A percentile compares a stretch with the other conserved stretches of the same genome.
Evolutionary conservation across 495 filamentous ascomycete species (phyloP).

Genomic region (Penicillium samsonianum): DNA sequence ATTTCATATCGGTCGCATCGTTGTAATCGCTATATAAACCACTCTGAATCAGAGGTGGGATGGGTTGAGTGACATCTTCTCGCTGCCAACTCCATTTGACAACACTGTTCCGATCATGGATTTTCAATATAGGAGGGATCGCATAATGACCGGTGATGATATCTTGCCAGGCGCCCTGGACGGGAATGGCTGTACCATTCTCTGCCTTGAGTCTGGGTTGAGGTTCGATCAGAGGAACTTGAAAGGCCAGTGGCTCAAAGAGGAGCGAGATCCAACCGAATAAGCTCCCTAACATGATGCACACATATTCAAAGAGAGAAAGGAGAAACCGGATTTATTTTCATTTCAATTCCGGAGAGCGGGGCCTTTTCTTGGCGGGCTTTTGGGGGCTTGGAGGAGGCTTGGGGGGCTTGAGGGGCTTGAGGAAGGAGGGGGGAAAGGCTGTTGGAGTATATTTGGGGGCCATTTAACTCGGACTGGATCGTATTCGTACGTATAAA

Average conservation of each 20-base stretch:
- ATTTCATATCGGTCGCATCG: constrained; percentile 36
- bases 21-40: constrained; percentile 28
- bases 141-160: constrained; percentile 36
- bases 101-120: constrained; percentile 27
- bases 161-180: constrained; percentile 22
- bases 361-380: neutral
- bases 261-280: constrained; percentile 22
- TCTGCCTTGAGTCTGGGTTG: constrained; percentile 26
- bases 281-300: constrained; percentile 21
- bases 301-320: neutral
- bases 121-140: constrained; percentile 24
- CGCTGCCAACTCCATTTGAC: constrained; percentile 33
- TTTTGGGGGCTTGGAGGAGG: no score
- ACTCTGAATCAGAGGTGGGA: constrained; percentile 18
- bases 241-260: constrained; percentile 21
- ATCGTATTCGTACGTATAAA: no score
- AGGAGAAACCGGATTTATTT: neutral
- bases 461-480: no score
- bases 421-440: no score
- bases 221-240: constrained; percentile 24
- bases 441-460: neutral
- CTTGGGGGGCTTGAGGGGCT: neutral
- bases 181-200: neutral
- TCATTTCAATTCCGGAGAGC: neutral
- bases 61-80: constrained; percentile 24